These are phyloP conservation scores for Nemania diffusa DNA, from an alignment of 2,329 filamentous ascomycete genomes.

Conservation along the genomic window DNA sequence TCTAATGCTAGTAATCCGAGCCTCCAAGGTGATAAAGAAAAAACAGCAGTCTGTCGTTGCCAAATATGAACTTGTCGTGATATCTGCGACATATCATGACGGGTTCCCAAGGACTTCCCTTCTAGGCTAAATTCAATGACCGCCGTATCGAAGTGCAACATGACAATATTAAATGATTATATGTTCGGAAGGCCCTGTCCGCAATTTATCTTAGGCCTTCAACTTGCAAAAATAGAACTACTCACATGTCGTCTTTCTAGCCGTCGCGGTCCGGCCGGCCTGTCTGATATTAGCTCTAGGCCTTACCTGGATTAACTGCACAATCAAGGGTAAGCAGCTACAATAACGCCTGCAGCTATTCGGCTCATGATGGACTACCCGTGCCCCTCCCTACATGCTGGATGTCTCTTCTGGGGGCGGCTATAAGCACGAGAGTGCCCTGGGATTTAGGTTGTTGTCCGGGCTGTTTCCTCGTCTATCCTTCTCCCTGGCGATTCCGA, in stretches of 20 bases:
- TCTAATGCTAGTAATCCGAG: not conserved
- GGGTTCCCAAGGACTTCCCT: conserved; percentile 3
- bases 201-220: conserved; percentile 29
- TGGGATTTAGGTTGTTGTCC: not conserved
- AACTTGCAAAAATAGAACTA: conserved; percentile 15
- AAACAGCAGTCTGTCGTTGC: not conserved
- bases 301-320: conserved; percentile 31
- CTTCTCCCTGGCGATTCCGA: not conserved
- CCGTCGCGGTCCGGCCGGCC: conserved; percentile 40
- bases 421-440: conserved; percentile 7
- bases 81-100: conserved; percentile 2
- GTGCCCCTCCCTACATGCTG: not conserved
- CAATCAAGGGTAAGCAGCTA: conserved; percentile 30
- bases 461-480: not conserved
- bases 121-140: conserved; percentile 44
- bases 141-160: conserved; percentile 21
- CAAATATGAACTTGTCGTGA: not conserved
- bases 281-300: conserved; percentile 42
- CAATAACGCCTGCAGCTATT: conserved; percentile 21
- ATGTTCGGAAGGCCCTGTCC: conserved; percentile 37
- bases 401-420: not conserved
- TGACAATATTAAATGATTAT: conserved; percentile 31
- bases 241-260: conserved; percentile 19
- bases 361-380: not conserved
- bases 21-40: not conserved